Evolutionary conservation across 768 basidiomycete species (phyloP).

Genomic region (Leccinum longicurvipes): DNA sequence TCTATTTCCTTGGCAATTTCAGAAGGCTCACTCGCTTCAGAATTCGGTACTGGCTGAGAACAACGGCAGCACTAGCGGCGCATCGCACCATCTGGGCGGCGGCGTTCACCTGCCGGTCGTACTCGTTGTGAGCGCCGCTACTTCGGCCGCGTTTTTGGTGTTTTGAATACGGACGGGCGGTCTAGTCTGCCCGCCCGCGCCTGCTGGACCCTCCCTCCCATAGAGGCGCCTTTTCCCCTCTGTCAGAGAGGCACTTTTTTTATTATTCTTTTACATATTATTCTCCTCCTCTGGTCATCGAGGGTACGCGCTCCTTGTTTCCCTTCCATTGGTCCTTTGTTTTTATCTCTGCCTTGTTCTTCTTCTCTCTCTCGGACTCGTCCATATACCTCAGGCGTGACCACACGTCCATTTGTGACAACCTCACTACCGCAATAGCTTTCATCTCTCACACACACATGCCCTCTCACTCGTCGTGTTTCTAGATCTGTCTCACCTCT

Average conservation of each 20-base stretch:
- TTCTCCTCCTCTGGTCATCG: background rate
- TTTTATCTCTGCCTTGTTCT: background rate
- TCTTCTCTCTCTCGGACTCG: background rate
- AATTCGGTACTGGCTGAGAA: background rate
- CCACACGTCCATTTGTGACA: no score
- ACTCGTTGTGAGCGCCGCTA: conserved; percentile 3
- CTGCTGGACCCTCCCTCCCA: background rate
- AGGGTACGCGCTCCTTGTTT: background rate
- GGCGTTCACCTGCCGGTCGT: background rate
- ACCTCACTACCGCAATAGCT: no score
- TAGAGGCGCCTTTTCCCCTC: background rate
- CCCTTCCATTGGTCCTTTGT: background rate
- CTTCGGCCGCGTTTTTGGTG: background rate
- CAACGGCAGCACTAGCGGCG: conserved; percentile 7
- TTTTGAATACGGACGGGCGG: background rate
- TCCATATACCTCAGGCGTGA: background rate
- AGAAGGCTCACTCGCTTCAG: background rate
- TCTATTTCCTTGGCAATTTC: background rate
- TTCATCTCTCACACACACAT: no score
- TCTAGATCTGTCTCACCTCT: no score
- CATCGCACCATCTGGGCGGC: conserved; percentile 8
- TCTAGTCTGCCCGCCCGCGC: background rate
- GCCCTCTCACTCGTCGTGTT: no score
- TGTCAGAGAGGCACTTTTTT: background rate
- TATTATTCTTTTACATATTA: background rate